Base-by-base conservation (phyloP, 306 rosid species). In the Cucurbita maxima region DNA sequence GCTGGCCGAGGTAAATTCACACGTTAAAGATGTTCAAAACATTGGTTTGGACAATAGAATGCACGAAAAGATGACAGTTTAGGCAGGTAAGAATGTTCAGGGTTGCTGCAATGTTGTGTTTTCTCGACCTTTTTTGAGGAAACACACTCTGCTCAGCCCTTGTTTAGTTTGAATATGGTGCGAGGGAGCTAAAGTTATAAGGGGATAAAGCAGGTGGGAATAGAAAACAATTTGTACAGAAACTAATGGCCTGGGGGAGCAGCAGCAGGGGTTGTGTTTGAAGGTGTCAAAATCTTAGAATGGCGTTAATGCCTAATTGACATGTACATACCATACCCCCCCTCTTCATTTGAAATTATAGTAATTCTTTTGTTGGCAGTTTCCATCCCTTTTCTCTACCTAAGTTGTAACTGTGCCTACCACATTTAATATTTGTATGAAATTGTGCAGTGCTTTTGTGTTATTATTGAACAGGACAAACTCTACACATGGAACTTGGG, bases 261-360 rank as follows among this genome's bases (percentile, higher is more conserved):
- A 76, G 72, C 54, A 78, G 67, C 77, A 76, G 72, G 58, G 62
- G 73, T 77, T 77, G 82, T 76, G 44, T 66, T 38, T 48, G 79
- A 70, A 56, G 37, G 19, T 30, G 47, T n/a, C 59, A 62, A 72
- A 72, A 38, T 52, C 76, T 79, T 52, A 58, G 70, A 78, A 55
- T 70, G 70, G 77, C 80, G 64, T 75, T 69, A 76, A 19, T 38
- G 74, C 78, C 76, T 81, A 47, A 75, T 78, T 80, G 86, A 81
- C 80, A 37, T 75, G 86, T 80, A 80, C 80, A 83, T 82, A 30
- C 34, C 34, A 56, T 11, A 19, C 48, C 69, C 73, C 48, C 53
- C 16, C 48, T 45, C 16, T 55, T 54, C 22, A 52, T 22, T 51
- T 57, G 58, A 20, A 77, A 71, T 80, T 73, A 68, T 74, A 62